These are phyloP conservation scores for Zancudomyces culisetae DNA, from an alignment of 371 early-diverging fungal genomes.

Conservation along the genomic window DNA sequence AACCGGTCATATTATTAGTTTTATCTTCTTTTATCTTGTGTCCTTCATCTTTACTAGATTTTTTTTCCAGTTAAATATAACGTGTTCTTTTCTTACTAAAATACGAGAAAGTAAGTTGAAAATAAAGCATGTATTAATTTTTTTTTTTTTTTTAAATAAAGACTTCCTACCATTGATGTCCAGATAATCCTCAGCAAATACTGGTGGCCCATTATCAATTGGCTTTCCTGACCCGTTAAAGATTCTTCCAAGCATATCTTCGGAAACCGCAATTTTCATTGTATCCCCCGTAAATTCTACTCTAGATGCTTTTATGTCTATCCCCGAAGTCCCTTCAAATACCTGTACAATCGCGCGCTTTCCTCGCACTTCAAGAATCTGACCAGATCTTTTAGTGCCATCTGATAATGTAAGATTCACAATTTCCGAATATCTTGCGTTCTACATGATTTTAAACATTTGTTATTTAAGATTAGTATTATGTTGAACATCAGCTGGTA, in stretches of 20 bases:
- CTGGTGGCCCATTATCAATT: constrained; percentile 98
- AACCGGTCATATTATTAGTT: too few species aligned
- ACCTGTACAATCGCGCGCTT: constrained; percentile 98
- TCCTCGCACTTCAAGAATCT: constrained; percentile 98
- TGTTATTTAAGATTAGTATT: too few species aligned
- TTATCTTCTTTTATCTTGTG: not conserved
- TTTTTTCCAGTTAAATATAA: not conserved
- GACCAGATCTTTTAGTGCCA: constrained; percentile 89
- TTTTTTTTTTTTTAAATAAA: too few species aligned
- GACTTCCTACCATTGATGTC: constrained; percentile 82
- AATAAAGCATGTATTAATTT: too few species aligned
- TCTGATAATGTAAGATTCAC: constrained; percentile 96
- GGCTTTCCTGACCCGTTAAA: constrained; percentile 99
- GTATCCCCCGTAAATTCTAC: constrained; percentile 97
- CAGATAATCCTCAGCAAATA: constrained; percentile 97
- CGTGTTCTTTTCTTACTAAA: too few species aligned
- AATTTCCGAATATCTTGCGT: constrained; percentile 97
- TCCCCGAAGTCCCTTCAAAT: constrained; percentile 98
- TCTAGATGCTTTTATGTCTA: constrained; percentile 94
- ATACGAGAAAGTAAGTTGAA: too few species aligned
- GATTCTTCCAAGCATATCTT: constrained; percentile 99
- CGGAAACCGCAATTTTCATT: constrained; percentile 94
- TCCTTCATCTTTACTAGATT: not conserved
- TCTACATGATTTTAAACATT: too few species aligned
- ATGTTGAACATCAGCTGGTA: too few species aligned